Evolutionary conservation across 148 eudicot genomes (phyloP).

Genomic region (Rhododendron williamsianum): DNA sequence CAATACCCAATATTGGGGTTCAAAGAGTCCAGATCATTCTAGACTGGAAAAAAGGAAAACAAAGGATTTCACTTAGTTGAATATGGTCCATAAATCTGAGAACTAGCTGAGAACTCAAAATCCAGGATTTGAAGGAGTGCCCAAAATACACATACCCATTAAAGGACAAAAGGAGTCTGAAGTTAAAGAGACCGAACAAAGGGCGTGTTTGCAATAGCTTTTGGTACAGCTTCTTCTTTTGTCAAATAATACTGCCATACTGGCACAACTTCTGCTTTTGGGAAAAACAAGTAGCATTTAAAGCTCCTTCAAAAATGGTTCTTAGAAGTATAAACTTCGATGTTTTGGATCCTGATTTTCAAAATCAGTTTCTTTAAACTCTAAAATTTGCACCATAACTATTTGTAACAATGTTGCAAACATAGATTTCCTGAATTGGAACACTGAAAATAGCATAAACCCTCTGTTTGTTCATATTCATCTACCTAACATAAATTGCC

Average conservation of each 20-base stretch:
- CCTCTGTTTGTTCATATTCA: neutral
- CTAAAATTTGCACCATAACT: neutral
- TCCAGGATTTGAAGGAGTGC: neutral
- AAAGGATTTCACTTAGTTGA: neutral
- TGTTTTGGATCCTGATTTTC: neutral
- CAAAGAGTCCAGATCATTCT: neutral
- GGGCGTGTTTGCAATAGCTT: neutral
- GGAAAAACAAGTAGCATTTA: neutral
- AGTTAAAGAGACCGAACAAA: neutral
- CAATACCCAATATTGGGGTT: neutral
- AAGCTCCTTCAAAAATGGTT: neutral
- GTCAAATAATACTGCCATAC: neutral
- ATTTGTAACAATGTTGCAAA: neutral
- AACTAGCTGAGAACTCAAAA: neutral
- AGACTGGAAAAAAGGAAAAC: neutral
- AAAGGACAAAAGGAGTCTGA: neutral
- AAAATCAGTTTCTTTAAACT: neutral
- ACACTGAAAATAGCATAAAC: too few species aligned
- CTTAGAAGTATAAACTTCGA: neutral
- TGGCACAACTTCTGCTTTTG: neutral
- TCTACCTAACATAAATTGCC: neutral
- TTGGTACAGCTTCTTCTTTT: neutral
- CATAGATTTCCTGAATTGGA: neutral
- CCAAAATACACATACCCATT: neutral
- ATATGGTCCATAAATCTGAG: neutral